Conservation (phyloP, 2,329 filamentous ascomycete species). For the Calonectria hawksworthii region DNA sequence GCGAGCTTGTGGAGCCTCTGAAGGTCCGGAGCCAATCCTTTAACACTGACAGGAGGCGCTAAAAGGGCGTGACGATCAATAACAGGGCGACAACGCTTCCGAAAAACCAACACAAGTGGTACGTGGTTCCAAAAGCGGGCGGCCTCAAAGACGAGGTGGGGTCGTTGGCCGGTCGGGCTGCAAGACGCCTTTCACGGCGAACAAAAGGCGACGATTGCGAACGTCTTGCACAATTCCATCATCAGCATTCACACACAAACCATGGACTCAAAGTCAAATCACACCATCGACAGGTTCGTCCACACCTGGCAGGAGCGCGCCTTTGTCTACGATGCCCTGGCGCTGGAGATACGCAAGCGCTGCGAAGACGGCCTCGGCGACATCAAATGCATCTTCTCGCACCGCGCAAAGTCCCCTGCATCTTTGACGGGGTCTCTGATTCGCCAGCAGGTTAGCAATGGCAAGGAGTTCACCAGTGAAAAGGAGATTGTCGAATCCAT, state of each 20-base stretch:
- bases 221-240: not conserved
- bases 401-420: not conserved
- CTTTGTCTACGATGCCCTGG: not conserved
- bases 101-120: not conserved
- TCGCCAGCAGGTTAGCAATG: not conserved
- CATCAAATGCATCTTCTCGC: not conserved
- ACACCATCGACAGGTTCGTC: not conserved
- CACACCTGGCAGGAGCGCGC: not conserved
- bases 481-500: not conserved
- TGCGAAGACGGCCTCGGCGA: not conserved
- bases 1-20: not conserved
- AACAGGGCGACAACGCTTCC: not conserved
- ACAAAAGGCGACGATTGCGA: not conserved
- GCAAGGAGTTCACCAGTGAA: not conserved
- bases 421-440: not conserved
- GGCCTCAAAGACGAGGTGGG: slow-evolving; percentile 1
- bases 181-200: not conserved
- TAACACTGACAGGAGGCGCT: not conserved
- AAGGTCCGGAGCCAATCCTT: not conserved
- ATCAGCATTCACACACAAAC: not conserved
- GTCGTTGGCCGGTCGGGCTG: not conserved
- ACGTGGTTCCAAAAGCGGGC: not conserved
- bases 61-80: not conserved
- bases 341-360: not conserved
- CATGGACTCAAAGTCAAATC: not conserved